These are phyloP conservation scores for Lactarius hatsudake DNA, from an alignment of 768 basidiomycete genomes.

Conservation along the genomic window DNA sequence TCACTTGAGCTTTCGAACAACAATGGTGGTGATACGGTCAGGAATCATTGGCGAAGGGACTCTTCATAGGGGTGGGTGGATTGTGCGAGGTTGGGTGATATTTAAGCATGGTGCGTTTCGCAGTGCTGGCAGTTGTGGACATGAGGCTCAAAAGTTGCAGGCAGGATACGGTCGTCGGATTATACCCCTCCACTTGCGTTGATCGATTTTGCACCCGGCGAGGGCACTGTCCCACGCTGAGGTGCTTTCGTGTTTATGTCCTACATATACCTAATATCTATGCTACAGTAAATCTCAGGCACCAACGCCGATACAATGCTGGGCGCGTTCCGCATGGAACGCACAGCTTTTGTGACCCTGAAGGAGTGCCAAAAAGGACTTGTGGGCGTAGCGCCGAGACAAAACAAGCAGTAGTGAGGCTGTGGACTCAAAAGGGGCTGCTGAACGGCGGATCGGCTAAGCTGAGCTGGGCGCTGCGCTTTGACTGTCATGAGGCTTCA, in stretches of 20 bases:
- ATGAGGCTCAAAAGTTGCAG: background rate
- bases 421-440: background rate
- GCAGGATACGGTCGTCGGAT: background rate
- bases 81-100: background rate
- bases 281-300: slow-evolving; percentile 3
- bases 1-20: background rate
- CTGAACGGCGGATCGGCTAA: background rate
- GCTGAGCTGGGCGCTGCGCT: background rate
- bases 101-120: slow-evolving; percentile 4
- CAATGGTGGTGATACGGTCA: background rate
- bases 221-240: background rate
- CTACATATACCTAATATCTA: background rate
- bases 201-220: background rate
- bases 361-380: background rate
- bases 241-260: background rate
- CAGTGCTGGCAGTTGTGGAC: background rate
- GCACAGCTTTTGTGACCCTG: slow-evolving; percentile 1
- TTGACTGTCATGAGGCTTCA: slow-evolving; percentile 2
- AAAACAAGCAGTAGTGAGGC: background rate
- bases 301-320: background rate
- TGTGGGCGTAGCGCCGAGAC: slow-evolving; percentile 11
- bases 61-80: background rate
- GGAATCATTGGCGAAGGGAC: background rate
- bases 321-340: background rate
- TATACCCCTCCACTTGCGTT: slow-evolving; percentile 1